These are phyloP conservation scores for Leishmania braziliensis DNA, from an alignment of 208 protist species.

Conservation along the genomic window DNA sequence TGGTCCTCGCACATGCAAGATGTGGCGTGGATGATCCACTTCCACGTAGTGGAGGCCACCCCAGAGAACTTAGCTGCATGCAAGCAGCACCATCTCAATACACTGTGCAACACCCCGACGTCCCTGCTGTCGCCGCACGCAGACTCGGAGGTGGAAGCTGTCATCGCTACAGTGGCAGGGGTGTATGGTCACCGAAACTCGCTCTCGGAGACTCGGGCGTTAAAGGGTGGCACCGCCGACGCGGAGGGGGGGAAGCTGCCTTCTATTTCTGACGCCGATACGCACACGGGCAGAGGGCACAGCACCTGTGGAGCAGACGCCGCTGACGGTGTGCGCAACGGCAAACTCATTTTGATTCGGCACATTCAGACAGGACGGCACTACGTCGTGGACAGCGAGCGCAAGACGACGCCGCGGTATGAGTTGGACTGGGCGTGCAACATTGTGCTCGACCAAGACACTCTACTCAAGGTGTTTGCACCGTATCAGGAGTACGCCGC, in stretches of 20 bases:
- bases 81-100: constrained; percentile 23
- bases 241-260: constrained; percentile 2
- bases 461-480: constrained; percentile 20
- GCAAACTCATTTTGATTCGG: constrained; percentile 44
- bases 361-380: constrained; percentile 64
- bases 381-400: constrained; percentile 48
- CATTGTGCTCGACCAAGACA: constrained; percentile 45
- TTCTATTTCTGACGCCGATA: background rate
- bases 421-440: constrained; percentile 62
- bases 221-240: background rate
- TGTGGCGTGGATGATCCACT: constrained; percentile 57
- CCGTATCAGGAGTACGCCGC: constrained; percentile 7
- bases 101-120: constrained; percentile 15
- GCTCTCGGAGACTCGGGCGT: background rate
- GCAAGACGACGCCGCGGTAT: constrained; percentile 41
- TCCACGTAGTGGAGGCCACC: constrained; percentile 30
- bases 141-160: constrained; percentile 2
- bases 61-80: constrained; percentile 16
- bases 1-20: constrained; percentile 76
- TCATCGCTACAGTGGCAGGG: background rate
- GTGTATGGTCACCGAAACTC: background rate
- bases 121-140: constrained; percentile 1
- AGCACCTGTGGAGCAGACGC: background rate
- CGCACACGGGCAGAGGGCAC: background rate
- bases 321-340: background rate